phyloP scores from a whole-genome alignment of 176 grass and related monocot species.

The Carex kokanica region DNA sequence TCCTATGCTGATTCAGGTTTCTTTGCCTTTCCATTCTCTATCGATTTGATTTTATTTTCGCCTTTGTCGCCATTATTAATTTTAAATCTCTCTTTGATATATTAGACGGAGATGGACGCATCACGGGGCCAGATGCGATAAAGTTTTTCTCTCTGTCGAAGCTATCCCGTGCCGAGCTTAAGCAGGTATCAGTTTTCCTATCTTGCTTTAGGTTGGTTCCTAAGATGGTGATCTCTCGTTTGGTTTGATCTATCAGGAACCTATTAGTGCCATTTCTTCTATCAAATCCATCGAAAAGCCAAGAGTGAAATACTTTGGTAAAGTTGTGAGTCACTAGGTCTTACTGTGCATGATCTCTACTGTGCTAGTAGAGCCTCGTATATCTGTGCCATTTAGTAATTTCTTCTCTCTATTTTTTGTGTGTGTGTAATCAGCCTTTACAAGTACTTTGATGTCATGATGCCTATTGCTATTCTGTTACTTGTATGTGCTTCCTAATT shows the following conservation, averaged over 20 bases:
- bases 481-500: no score
- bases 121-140: conserved; percentile 87
- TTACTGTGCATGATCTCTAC: neutral
- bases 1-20: conserved; percentile 80
- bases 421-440: neutral
- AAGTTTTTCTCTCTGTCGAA: conserved; percentile 89
- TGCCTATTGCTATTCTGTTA: neutral
- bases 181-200: conserved; percentile 46
- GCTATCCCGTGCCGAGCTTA: conserved; percentile 69
- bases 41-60: neutral
- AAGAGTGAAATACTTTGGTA: neutral
- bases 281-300: neutral
- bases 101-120: conserved; percentile 83
- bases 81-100: neutral
- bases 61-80: neutral
- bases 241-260: neutral
- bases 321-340: neutral
- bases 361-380: neutral
- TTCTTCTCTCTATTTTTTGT: neutral
- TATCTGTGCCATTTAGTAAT: neutral
- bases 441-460: neutral
- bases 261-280: neutral
- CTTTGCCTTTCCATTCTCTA: neutral
- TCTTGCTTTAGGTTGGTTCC: neutral
- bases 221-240: neutral